These are phyloP conservation scores for Colletotrichum shisoi DNA, from an alignment of 2,329 filamentous ascomycete genomes.

Conservation along the genomic window DNA sequence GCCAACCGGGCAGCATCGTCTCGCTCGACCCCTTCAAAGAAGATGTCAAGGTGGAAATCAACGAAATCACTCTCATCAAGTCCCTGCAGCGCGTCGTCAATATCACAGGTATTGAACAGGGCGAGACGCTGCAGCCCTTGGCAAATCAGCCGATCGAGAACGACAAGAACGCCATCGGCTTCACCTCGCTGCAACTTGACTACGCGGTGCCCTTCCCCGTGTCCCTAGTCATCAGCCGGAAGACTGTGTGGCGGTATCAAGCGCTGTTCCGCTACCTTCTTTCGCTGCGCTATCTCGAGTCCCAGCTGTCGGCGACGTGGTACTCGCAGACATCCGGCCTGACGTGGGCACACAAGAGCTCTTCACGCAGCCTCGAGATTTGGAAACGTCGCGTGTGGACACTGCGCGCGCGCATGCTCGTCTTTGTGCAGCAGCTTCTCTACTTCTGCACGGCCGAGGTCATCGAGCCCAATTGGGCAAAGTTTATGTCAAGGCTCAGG, in stretches of 20 bases:
- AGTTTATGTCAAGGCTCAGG: conserved; percentile 86
- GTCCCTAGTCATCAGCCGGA: conserved; percentile 92
- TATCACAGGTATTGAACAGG: conserved; percentile 93
- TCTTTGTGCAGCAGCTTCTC: conserved; percentile 94
- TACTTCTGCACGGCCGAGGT: conserved; percentile 98
- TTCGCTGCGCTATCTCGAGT: conserved; percentile 87
- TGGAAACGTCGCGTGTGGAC: conserved; percentile 96
- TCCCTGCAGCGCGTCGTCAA: conserved; percentile 96
- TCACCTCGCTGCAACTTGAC: conserved; percentile 91
- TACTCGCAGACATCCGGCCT: conserved; percentile 82
- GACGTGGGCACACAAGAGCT: conserved; percentile 83
- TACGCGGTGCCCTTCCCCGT: conserved; percentile 94
- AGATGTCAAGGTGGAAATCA: conserved; percentile 97
- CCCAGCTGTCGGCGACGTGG: conserved; percentile 86
- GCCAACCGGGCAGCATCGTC: conserved; percentile 94
- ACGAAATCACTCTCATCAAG: conserved; percentile 89
- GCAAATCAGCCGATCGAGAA: conserved; percentile 73
- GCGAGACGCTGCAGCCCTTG: conserved; percentile 79
- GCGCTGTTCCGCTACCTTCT: conserved; percentile 93
- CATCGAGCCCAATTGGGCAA: conserved; percentile 96
- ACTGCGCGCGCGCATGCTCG: conserved; percentile 89
- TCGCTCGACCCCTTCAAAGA: conserved; percentile 97
- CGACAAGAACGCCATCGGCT: conserved; percentile 87
- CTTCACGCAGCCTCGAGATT: conserved; percentile 76
- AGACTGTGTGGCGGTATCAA: conserved; percentile 97